Conservation (phyloP, 2,329 filamentous ascomycete genomes). For the Pseudocercospora eumusae region DNA sequence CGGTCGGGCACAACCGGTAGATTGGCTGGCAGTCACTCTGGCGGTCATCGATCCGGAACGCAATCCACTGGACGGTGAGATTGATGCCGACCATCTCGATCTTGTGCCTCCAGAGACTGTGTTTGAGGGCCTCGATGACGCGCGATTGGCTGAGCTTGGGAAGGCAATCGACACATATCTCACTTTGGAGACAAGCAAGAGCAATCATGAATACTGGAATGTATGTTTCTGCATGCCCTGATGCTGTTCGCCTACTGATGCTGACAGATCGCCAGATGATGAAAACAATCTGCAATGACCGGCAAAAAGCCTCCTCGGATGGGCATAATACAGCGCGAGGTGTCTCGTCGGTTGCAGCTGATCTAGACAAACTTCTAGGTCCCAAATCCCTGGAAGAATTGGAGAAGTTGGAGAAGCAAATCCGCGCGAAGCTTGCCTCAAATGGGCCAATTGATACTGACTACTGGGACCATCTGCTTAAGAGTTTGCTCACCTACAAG, state of each 20-base stretch:
- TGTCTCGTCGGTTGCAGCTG: slow-evolving; percentile 76
- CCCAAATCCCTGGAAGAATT: slow-evolving; percentile 86
- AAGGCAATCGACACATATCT: slow-evolving; percentile 79
- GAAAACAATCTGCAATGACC: slow-evolving; percentile 77
- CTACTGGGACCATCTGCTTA: slow-evolving; percentile 93
- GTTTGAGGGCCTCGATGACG: slow-evolving; percentile 68
- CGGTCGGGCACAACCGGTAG: slow-evolving; percentile 85
- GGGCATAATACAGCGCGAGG: slow-evolving; percentile 65
- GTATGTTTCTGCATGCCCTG: slow-evolving; percentile 43
- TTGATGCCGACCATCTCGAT: slow-evolving; percentile 69
- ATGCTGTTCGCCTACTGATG: slow-evolving; percentile 20
- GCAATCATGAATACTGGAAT: slow-evolving; percentile 86
- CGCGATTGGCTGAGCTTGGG: slow-evolving; percentile 73
- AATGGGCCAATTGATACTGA: slow-evolving; percentile 93
- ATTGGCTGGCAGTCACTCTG: slow-evolving; percentile 88
- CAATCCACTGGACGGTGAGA: slow-evolving; percentile 78
- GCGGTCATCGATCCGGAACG: slow-evolving; percentile 83
- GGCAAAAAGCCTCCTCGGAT: slow-evolving; percentile 65
- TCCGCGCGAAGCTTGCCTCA: slow-evolving; percentile 79
- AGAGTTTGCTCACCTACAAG: slow-evolving; percentile 85
- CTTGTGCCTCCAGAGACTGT: slow-evolving; percentile 79
- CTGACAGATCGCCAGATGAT: slow-evolving; percentile 61
- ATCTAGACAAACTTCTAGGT: slow-evolving; percentile 82
- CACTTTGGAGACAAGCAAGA: slow-evolving; percentile 72
- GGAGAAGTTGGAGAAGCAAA: slow-evolving; percentile 82